These are phyloP conservation scores for Meripilus lineatus DNA, from an alignment of 1,284 basidiomycete genomes.

Conservation along the genomic window DNA sequence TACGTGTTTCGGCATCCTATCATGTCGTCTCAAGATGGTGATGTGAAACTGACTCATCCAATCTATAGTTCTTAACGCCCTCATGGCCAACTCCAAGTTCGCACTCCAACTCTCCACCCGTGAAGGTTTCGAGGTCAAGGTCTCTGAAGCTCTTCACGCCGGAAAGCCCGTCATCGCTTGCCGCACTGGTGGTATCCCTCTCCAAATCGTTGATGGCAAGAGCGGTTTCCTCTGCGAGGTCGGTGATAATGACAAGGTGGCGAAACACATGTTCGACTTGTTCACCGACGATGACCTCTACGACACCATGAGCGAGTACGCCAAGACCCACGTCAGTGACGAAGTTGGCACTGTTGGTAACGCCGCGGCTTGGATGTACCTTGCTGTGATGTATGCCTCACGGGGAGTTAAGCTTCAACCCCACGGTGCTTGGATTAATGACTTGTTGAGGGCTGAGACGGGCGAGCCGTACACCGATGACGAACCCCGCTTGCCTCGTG, in stretches of 20 bases:
- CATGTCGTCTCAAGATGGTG: slow-evolving; percentile 1
- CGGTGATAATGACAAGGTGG: slow-evolving; percentile 70
- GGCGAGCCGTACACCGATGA: slow-evolving; percentile 57
- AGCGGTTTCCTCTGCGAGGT: slow-evolving; percentile 76
- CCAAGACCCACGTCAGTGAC: slow-evolving; percentile 70
- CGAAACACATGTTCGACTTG: slow-evolving; percentile 67
- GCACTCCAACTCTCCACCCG: slow-evolving; percentile 77
- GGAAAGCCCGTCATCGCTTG: slow-evolving; percentile 79
- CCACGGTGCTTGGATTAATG: slow-evolving; percentile 77
- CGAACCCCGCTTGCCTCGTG: slow-evolving; percentile 67
- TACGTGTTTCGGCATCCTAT: slow-evolving; percentile 41
- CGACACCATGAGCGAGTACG: slow-evolving; percentile 60
- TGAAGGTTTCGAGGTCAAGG: slow-evolving; percentile 91
- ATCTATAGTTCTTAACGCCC: slow-evolving; percentile 66
- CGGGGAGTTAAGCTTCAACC: slow-evolving; percentile 72
- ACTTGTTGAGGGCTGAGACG: slow-evolving; percentile 68
- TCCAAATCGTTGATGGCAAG: slow-evolving; percentile 80
- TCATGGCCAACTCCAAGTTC: slow-evolving; percentile 73
- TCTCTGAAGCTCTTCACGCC: slow-evolving; percentile 84
- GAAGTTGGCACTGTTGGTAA: slow-evolving; percentile 80
- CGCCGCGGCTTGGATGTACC: slow-evolving; percentile 75
- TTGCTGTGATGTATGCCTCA: slow-evolving; percentile 66
- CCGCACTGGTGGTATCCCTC: slow-evolving; percentile 82
- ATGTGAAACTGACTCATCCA: background rate
- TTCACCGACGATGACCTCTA: slow-evolving; percentile 68